Conservation (phyloP, 2,329 filamentous ascomycete genomes). For the Colletotrichum graminicola region DNA sequence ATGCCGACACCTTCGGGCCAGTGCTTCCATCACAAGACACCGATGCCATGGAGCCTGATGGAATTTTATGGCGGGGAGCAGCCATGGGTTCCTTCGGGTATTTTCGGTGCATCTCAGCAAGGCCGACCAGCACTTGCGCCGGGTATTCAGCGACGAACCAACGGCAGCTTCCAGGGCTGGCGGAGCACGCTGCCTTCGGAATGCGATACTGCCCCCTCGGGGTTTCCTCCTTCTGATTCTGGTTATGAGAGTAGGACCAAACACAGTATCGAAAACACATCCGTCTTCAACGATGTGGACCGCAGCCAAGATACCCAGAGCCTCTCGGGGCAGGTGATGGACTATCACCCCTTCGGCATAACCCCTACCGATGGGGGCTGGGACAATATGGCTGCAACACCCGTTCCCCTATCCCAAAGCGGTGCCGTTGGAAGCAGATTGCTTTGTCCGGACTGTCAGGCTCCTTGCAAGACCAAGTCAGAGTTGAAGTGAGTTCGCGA, state of each 20-base stretch:
- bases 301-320: constrained; percentile 55
- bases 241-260: constrained; percentile 60
- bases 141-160: constrained; percentile 44
- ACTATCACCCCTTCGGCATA: constrained; percentile 44
- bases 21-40: constrained; percentile 14
- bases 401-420: constrained; percentile 30
- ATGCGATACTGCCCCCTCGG: constrained; percentile 52
- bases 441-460: constrained; percentile 56
- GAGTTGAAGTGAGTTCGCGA: constrained; percentile 64
- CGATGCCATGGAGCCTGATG: constrained; percentile 45
- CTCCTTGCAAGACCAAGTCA: constrained; percentile 62
- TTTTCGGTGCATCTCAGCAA: constrained; percentile 50
- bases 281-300: constrained; percentile 59
- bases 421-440: constrained; percentile 43
- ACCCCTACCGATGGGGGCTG: constrained; percentile 2
- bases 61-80: constrained; percentile 56
- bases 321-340: constrained; percentile 51
- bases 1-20: background rate
- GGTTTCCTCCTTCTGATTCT: constrained; percentile 56
- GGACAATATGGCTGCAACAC: constrained; percentile 1
- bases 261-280: constrained; percentile 58
- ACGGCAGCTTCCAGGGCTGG: constrained; percentile 51
- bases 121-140: constrained; percentile 47
- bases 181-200: constrained; percentile 53
- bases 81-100: constrained; percentile 58